Evolutionary conservation across 2,329 filamentous ascomycete genomes (phyloP), one percentile per base, ranked within the genome.

Genomic region (Ophiostoma novo-ulmi): DNA sequence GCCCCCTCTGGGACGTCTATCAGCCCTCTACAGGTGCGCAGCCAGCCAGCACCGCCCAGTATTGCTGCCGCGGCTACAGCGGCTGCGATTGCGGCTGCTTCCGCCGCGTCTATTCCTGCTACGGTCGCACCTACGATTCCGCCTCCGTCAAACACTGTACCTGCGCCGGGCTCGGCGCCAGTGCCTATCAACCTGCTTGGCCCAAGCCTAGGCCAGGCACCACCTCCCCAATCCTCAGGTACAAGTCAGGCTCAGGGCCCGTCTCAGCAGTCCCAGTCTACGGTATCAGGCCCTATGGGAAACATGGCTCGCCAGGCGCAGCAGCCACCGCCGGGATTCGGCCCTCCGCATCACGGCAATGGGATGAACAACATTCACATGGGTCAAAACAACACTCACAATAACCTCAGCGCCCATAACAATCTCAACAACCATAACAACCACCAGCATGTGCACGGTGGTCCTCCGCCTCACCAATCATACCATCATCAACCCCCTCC

Each of bases 11-110:
- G 69, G 1, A 65, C 68, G 22, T 36, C 69, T 0, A 14, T 67
- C 10, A 72, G 71, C 13, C 69, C 71, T 4, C 8, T 70, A 22
- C 65, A 67, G 39, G 31, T 55, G 17, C 71, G 71, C 58, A 70
- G 65, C 66, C 68, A 69, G 26, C 69, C 69, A 8, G 44, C 65
- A 11, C 66, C 69, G 11, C 65, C 69, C 1, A 71, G 68, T 39
- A 70, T 70, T 2, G 22, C 68, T 1, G 69, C 69, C 1, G 69
- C 35, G 20, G 22, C 58, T 14, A 63, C 31, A 4, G 67, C 44
- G 8, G 13, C 55, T 17, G 63, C 20, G 65, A 68, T 17, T 26
- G 22, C 31, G 11, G 22, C 69, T 5, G 36, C 64, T 26, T 58
- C 58, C 14, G 44, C 44, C 20, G 10, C 63, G 7, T 22, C 58